Percentiles rank a stretch among this genome's conserved stretches.
Evolutionary conservation across 2,329 filamentous ascomycete genomes (phyloP).

Genomic region (Anthostomella pinea): DNA sequence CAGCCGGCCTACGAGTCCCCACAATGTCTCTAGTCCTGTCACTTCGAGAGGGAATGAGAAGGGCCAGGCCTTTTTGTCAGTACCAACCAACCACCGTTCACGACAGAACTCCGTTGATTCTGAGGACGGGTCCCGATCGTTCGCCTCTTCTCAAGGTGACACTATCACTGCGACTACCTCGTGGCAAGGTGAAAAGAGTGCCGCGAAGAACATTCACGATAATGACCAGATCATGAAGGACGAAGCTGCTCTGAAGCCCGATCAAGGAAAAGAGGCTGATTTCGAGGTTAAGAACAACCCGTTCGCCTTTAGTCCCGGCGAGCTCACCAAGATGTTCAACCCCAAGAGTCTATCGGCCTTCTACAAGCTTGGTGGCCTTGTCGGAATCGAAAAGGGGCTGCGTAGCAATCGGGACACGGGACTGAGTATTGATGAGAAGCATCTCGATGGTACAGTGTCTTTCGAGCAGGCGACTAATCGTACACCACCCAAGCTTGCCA

Average conservation of each 20-base stretch:
- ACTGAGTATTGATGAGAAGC: conserved; percentile 71
- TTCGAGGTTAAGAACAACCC: conserved; percentile 76
- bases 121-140: conserved; percentile 56
- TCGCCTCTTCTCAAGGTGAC: conserved; percentile 59
- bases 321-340: conserved; percentile 83
- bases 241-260: conserved; percentile 68
- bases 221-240: conserved; percentile 61
- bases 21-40: conserved; percentile 65
- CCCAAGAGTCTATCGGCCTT: conserved; percentile 85
- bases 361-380: conserved; percentile 73
- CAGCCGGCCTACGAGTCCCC: conserved; percentile 67
- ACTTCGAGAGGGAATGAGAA: conserved; percentile 45
- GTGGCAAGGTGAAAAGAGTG: conserved; percentile 35
- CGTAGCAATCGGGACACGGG: conserved; percentile 70
- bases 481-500: conserved; percentile 31
- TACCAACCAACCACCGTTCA: conserved; percentile 59
- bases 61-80: conserved; percentile 57
- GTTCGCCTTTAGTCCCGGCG: conserved; percentile 81
- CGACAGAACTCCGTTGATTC: conserved; percentile 70
- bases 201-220: conserved; percentile 33
- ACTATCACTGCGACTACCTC: conserved; percentile 54
- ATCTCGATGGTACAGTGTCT: conserved; percentile 61
- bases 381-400: conserved; percentile 76
- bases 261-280: conserved; percentile 71
- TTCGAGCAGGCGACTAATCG: conserved; percentile 66